Evolutionary conservation across 768 basidiomycete species (phyloP).

Genomic region (Suillus occidentalis): DNA sequence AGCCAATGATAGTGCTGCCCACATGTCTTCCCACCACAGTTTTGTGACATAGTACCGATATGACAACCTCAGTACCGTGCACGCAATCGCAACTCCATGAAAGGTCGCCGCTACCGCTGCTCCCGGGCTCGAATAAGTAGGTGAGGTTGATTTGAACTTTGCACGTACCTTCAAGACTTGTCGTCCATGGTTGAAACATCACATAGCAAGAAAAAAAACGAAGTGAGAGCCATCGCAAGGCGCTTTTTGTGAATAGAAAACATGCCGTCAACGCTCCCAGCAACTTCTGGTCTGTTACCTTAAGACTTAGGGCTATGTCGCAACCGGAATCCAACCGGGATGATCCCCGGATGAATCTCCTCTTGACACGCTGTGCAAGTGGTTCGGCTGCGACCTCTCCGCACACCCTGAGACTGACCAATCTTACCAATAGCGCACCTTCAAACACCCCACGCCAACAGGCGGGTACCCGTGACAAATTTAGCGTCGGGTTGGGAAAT

Average conservation of each 20-base stretch:
- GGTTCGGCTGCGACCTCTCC: neutral
- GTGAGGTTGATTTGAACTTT: neutral
- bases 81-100: slow-evolving; percentile 22
- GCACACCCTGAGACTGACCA: neutral
- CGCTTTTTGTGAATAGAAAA: neutral
- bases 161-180: neutral
- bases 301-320: neutral
- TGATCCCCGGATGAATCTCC: neutral
- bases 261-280: neutral
- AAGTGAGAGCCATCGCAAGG: neutral
- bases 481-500: neutral
- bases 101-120: slow-evolving; percentile 18
- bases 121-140: neutral
- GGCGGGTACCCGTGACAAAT: neutral
- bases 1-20: slow-evolving; percentile 22
- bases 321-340: neutral
- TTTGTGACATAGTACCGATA: slow-evolving; percentile 20
- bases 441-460: neutral
- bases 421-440: neutral
- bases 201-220: neutral
- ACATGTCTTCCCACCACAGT: slow-evolving; percentile 33
- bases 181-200: neutral
- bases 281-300: neutral
- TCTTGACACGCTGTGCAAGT: neutral
- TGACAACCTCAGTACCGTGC: slow-evolving; percentile 22